phyloP scores from a whole-genome alignment of 2,329 filamentous ascomycete species.

The Pyricularia pennisetigena region DNA sequence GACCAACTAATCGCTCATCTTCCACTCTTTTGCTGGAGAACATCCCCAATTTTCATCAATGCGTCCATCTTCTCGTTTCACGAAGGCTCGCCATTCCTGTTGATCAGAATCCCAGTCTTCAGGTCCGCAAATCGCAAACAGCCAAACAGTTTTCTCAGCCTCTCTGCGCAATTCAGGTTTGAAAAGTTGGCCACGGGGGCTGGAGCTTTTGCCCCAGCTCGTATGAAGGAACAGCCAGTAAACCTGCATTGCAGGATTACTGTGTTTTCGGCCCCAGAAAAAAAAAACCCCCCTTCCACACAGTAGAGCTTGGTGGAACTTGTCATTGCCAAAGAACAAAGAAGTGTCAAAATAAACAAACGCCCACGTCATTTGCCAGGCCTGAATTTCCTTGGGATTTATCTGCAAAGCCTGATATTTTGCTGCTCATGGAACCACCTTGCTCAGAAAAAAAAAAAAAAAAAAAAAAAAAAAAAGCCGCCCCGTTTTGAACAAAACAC shows the following conservation, averaged over 20 bases:
- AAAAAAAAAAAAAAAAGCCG: background rate
- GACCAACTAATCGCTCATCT: background rate
- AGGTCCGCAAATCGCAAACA: background rate
- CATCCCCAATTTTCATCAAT: background rate
- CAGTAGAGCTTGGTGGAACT: background rate
- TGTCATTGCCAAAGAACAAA: background rate
- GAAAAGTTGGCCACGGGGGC: background rate
- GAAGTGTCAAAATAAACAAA: no score
- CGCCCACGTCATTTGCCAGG: no score
- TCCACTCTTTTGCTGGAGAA: background rate
- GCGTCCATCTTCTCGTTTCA: background rate
- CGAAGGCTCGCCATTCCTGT: background rate
- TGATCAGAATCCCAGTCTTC: background rate
- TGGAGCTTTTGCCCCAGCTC: background rate
- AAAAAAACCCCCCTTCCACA: background rate
- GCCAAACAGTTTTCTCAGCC: background rate
- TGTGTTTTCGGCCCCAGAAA: background rate
- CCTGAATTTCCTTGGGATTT: no score
- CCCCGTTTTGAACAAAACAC: background rate
- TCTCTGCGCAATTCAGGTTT: background rate
- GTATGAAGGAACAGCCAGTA: background rate
- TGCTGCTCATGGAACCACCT: background rate
- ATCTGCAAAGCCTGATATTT: background rate
- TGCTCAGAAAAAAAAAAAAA: background rate
- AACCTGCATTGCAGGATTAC: background rate